phyloP scores from a whole-genome alignment of 164 flowering plant genomes.

The Brasenia schreberi region DNA sequence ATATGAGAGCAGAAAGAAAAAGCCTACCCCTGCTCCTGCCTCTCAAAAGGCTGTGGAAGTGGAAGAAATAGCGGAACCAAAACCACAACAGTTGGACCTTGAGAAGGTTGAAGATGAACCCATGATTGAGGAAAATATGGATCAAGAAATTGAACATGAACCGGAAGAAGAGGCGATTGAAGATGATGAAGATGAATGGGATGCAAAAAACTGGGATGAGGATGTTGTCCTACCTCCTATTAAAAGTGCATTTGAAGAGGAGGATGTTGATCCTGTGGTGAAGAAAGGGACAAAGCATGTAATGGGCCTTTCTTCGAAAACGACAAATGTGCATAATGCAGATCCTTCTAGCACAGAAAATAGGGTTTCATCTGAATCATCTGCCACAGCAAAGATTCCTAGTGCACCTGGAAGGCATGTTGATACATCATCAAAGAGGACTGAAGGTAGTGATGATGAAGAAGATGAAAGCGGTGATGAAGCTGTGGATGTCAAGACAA shows the following conservation, averaged over 20 bases:
- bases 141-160: constrained; percentile 25
- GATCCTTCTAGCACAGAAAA: constrained; percentile 6
- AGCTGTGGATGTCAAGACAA: constrained; percentile 16
- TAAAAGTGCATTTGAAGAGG: constrained; percentile 70
- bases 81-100: constrained; percentile 6
- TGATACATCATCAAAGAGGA: background rate
- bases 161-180: constrained; percentile 49
- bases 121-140: constrained; percentile 15
- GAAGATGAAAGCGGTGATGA: constrained; percentile 7
- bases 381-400: constrained; percentile 17
- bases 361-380: constrained; percentile 11
- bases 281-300: constrained; percentile 28
- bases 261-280: constrained; percentile 30
- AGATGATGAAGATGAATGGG: constrained; percentile 81
- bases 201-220: constrained; percentile 99
- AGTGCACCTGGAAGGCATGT: constrained; percentile 1
- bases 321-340: background rate
- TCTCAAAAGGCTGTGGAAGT: constrained; percentile 22
- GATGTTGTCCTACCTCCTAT: constrained; percentile 41
- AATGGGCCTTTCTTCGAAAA: background rate
- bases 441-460: constrained; percentile 18
- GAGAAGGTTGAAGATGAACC: constrained; percentile 40
- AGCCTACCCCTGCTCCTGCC: constrained; percentile 26
- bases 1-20: constrained; percentile 64
- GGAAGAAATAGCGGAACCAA: constrained; percentile 10